Base-by-base conservation (phyloP, 2,329 filamentous ascomycete species). In the Alternaria dauci region DNA sequence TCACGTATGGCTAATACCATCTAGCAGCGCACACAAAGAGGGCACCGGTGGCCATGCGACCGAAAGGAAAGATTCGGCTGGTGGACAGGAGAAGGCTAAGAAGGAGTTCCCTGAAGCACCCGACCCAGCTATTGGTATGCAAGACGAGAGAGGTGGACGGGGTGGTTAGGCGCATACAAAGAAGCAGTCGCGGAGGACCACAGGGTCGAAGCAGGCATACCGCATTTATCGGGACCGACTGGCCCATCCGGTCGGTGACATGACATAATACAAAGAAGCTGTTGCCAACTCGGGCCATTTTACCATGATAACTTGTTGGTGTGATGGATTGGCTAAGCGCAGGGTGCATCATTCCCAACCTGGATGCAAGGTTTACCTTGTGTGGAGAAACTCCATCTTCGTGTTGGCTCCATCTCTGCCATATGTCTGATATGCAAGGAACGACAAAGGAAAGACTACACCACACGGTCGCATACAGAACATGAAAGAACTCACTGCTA, bases 121-220 rank as follows among this genome's bases (percentile, higher is more conserved):
- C 1, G 81, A 80, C 50, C 71, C 74, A 50, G 78, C 78, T 6
- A 83, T 84, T 66, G 82, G 82, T 0, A 83, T 84, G 79, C 81
- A 84, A 70, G 82, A 84, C 69, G 82, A 84, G 77, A 74, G 82
- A 55, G 82, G 82, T 57, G 79, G 78, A 41, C 80, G 81, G 55
- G 81, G 81, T 41, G 72, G 62, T 68, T 80, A 41, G 2, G 25
- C 41, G 25, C 46, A 50, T 38, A 50, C 46, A 50, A 50, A 38
- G 46, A 25, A 36, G 16, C 14, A 1, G 16, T 5, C n/a, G 38
- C 36, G 46, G 9, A 8, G 30, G 20, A 26, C 32, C 30, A 38
- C 32, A 38, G 30, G 36, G n/a, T 32, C 8, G 16, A 38, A 4
- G 20, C 36, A 50, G 46, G 14, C 8, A 50, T 11, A 26, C 3